Evolutionary conservation across 345 rosid species (phyloP), one percentile per base, ranked within the genome.

Genomic region (Eucalyptus curtisii): DNA sequence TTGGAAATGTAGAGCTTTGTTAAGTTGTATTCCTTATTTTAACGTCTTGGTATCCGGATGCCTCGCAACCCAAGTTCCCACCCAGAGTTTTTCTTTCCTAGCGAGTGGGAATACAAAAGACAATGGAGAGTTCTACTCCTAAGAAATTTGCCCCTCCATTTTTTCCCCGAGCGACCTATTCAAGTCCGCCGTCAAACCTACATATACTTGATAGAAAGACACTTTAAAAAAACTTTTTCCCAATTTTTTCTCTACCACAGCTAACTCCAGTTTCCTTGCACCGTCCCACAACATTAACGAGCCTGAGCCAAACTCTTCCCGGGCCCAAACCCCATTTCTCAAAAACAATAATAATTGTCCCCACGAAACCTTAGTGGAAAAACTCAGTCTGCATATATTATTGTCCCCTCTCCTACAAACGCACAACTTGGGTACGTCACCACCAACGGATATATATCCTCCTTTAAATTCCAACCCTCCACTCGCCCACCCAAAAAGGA

Each of bases 321-420:
- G 82, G 82, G 82, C 47, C 82, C 82, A 76, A 76, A 11, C 47
- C 82, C 82, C 82, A 76, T 76, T 76, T 76, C 47, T 76, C 82
- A 76, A 76, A 40, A 76, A 76, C 82, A 20, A 76, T 76, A 76
- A 76, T 76, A 76, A 76, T 76, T 76, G 82, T 40, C 30, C 92
- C 93, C 95, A 92, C 93, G 81, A 91, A 92, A 90, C 87, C 91
- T 61, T 88, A 94, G 96, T 95, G 97, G 97, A 89, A 90, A 91
- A 93, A 89, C 92, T 94, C 92, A 90, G 90, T 93, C 90, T 91
- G 94, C 96, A 96, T 96, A 90, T 92, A 91, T 92, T 90, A 92
- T 92, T 92, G 95, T 93, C 95, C 52, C 94, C 95, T 91, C 88
- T n/a, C 45, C 71, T 90, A 89, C 48, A 81, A 89, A 76, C 82